Evolutionary conservation across 179 eudicot genomes (phyloP), one percentile per base, ranked within the genome.

Genomic region (Sideroxylon spinosum): DNA sequence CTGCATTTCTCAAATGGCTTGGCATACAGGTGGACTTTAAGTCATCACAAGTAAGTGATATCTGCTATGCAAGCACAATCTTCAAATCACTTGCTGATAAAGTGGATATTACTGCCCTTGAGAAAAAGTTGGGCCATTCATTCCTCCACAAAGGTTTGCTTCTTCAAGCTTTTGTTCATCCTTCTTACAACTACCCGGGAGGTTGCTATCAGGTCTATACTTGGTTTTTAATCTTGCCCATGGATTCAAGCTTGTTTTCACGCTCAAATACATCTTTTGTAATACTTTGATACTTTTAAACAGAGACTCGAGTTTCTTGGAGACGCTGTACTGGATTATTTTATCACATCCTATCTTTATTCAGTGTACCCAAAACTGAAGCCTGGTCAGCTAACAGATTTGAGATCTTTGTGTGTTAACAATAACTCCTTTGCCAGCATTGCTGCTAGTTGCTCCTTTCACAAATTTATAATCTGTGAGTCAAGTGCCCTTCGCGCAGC

Each of bases 231-330:
- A 60, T 29, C 2, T 7, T 13, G 7, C 7, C n/a, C 19, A 19
- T 56, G n/a, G 53, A 70, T 20, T 53, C 11, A 10, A 81, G 26
- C 19, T 76, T 50, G 46, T 56, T 9, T 37, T 67, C 17, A 1
- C n/a, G 28, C 44, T 37, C 44, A 7, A 10, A 78, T 37, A 65
- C n/a, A 56, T 9, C 49, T 71, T 9, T 71, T 23, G 48, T 70
- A 63, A 75, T 71, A 57, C 68, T 74, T 76, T 78, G 59, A 78
- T 65, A 29, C 13, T 66, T 81, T 80, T 20, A 53, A 62, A 69
- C 90, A 95, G 99, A 91, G 99, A 81, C 85, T 95, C 86, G 99
- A 95, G 83, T 95, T 92, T 84, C 96, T 95, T 50, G 99, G 99
- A 82, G 99, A 93, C 85, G 98, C 99, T 49, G 92, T 93, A 56